Base-by-base conservation (phyloP, 768 basidiomycete genomes). In the Termitomyces bulborhizus region DNA sequence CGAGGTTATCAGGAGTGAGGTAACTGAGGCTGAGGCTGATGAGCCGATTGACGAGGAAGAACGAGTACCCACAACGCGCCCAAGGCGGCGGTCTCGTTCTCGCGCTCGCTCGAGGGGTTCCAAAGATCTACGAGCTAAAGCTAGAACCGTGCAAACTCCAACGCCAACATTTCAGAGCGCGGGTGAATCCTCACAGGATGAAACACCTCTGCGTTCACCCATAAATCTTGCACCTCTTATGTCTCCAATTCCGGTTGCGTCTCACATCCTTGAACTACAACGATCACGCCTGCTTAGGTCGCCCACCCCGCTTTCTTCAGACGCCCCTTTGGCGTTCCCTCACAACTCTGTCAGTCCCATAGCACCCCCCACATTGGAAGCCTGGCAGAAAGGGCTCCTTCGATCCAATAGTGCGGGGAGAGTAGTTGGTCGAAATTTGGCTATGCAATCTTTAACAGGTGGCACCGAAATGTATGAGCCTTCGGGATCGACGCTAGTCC, bases 391-490 rank as follows among this genome's bases (percentile, higher is more conserved):
- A 63, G 86, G 87, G 15, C 79, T 97, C 3, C 85, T 90, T 64
- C 85, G 94, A 18, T 95, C 94, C 2, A 94, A 95, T 66, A 95
- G 93, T 64, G 90, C 90, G 21, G 80, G 87, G 51, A 59, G 59
- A 49, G 80, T 86, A 64, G 84, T 83, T 31, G 73, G 74, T 32
- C 74, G 88, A 46, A 79, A 82, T 62, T 73, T 84, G 69, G 93
- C 93, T 4, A 83, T 96, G 82, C 84, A 84, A 59, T 94, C 93
- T 67, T 75, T 97, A 53, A 93, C 88, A 1, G 88, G 90, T 40
- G 87, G 85, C 27, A 77, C 78, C 46, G 88, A 89, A 58, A 73
- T 77, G 4, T 81, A 83, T 58, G 86, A 88, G 56, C 73, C 80
- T 45, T 76, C 82, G 15, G 52, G 54, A 24, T 81, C 86, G 9